Evolutionary conservation across 2,329 filamentous ascomycete genomes (phyloP), one percentile per base, ranked within the genome.

Genomic region (Bisporella sp.): DNA sequence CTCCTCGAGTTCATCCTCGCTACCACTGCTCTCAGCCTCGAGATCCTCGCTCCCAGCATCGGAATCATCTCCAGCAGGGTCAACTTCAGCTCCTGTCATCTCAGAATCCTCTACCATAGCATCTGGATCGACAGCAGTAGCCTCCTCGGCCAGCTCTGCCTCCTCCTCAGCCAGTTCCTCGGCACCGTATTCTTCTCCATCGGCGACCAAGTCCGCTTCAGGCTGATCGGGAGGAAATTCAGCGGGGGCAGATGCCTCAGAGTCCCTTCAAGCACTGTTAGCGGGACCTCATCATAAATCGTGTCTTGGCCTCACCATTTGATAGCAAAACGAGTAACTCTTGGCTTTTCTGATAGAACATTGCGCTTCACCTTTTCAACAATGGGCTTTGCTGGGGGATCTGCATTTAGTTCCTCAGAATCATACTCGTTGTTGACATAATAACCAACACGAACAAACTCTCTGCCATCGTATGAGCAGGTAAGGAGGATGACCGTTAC

Each of bases 351-450:
- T 3, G 91, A 90, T 37, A 99, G 80, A 46, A 99, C 88, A 66
- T 95, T 96, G 61, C 95, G 85, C 59, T 82, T 82, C 57, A 99
- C 89, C 64, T 90, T 89, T 68, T 99, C 95, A 57, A 97, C 85
- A 60, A 95, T 78, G 39, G 91, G 91, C 75, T 96, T 96, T 51
- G 89, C 78, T 5, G 93, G 93, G 7, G 93, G 93, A 62, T 97
- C 91, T 45, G 85, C 83, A 62, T 82, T 86, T 56, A 99, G 79
- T 68, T 95, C 89, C 63, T 95, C 89, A 30, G 87, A 87, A 61
- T 95, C 89, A 69, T 99, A 99, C 70, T 99, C 95, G 64, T 99
- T 99, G 78, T 97, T 99, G 64, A 99, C 93, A 62, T 99, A 99
- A 79, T 99, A 99, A 55, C 93, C 93, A 41, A 99, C 92, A 59